Base-by-base conservation (phyloP, 257 asterid genomes). In the Przewalskia tangutica region DNA sequence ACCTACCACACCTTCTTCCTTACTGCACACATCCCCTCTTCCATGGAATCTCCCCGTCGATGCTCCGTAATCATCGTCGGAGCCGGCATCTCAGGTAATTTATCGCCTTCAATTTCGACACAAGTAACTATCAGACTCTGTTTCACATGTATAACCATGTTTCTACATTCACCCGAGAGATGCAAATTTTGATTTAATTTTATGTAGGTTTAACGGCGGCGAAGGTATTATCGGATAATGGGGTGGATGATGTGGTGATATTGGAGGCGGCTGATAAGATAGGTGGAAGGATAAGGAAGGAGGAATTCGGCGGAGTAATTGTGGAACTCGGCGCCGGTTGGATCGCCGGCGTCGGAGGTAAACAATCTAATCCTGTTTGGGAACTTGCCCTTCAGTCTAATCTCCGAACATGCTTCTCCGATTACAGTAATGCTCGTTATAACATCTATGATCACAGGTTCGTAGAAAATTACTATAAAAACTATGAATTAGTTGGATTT, bases 311-410 rank as follows among this genome's bases (percentile, higher is more conserved):
- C 58, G 97, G 94, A 83, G 93, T 90, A 20, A 86, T 94, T 85
- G 98, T 92, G 86, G 98, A 95, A 85, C 93, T 93, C 81, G 98
- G 98, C 48, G 98, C 98, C 80, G 98, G 98, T 14, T 95, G 98
- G 98, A 89, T 95, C 81, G 93, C 98, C 83, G 98, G 98, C 7
- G 98, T 95, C 84, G 98, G 98, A n/a, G 98, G 98, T 2, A 80
- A 90, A 81, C 88, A 87, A 75, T 65, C 92, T 5, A 95, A 95
- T 58, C 98, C 98, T 0, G 94, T 95, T 4, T 95, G 98, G 98
- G 98, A 95, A 67, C 91, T 95, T 27, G 93, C 98, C 1, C 83
- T 89, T 6, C 89, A 88, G 79, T 88, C 90, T 12, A 89, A 91
- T 46, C 97, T 95, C 81, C 93, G 97, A n/a, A 93, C 98, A 36